Base-by-base conservation (phyloP, 371 early-diverging fungal species). In the Aphelidium insulamus region DNA sequence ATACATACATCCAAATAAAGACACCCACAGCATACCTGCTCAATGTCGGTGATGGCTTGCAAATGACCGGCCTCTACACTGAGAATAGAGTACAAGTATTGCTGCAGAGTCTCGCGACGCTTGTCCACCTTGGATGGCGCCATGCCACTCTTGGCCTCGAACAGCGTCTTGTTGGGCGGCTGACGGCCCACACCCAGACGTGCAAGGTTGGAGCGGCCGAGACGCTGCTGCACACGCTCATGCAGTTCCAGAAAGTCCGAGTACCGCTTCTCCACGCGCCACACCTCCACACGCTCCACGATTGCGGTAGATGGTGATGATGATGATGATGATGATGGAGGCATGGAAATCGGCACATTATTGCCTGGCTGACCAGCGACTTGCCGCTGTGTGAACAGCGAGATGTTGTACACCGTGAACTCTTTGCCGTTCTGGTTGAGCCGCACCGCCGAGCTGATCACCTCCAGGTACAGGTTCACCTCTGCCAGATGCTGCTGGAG, bases 261-360 rank as follows among this genome's bases (percentile, higher is more conserved):
- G 41, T 81, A 79, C 21, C 59, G 53, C 48, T 87, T 87, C 44
- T 77, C 73, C 17, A 84, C 55, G 15, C 68, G 59, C 84, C 85
- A 83, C 26, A 75, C 43, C 34, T 80, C 67, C 20, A 52, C 42
- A 3, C n/a, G n/a, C 24, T n/a, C n/a, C n/a, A n/a, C n/a, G n/a
- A n/a, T n/a, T n/a, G n/a, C n/a, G n/a, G n/a, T n/a, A n/a, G n/a
- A n/a, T n/a, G n/a, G n/a, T n/a, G n/a, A n/a, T n/a, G n/a, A n/a
- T n/a, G n/a, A n/a, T n/a, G n/a, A n/a, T n/a, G n/a, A n/a, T n/a
- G n/a, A n/a, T n/a, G n/a, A n/a, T n/a, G n/a, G n/a, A n/a, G n/a
- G 41, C 57, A 8, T 47, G 37, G 19, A 40, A 41, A 38, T 55
- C 48, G 28, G 34, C 48, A 33, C 36, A 39, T 18, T 37, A 40